Base-by-base conservation (phyloP, 2,329 filamentous ascomycete genomes). In the Arthrobotrys pseudoclavata region DNA sequence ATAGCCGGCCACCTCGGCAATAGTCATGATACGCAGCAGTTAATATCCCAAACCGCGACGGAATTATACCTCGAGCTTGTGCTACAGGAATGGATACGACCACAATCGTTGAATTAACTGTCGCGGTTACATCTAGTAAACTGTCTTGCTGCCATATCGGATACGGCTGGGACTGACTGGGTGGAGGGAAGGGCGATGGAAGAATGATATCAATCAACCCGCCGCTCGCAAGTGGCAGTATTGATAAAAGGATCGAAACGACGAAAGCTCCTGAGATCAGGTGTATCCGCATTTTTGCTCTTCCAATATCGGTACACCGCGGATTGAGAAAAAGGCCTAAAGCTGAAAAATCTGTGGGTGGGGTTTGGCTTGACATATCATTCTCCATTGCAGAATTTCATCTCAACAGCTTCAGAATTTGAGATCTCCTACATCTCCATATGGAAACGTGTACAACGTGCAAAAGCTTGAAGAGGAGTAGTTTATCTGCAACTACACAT, bases 31-130 rank as follows among this genome's bases (percentile, higher is more conserved):
- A 87, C 4, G 86, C 86, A n/a, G 82, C 80, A 75, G 86, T 86
- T 60, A 88, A 82, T 79, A 89, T 88, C 13, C 81, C 80, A 80
- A 86, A 88, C 80, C 86, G 82, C 0, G 84, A 42, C 0, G 87
- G 87, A 20, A 89, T 85, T 20, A 88, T 80, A 20, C 83, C 81
- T 10, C 86, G 84, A 6, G 87, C 87, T 1, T 84, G 81, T 2
- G 81, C 78, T 26, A 88, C 82, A 0, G 87, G 81, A 31, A 89
- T 88, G 1, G 87, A 87, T 1, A 89, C 81, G 42, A 89, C 84
- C 20, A 85, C 83, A 0, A 88, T 82, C 0, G 87, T 89, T 52
- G 85, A 86, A 81, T 89, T 89, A 24, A 89, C 82, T 0, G 86
- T 86, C 2, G 87, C 87, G 0, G 86, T 88, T 12, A 86, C 84